Evolutionary conservation across 2,329 filamentous ascomycete genomes (phyloP), one percentile per base, ranked within the genome.

Genomic region (Epichloe elymi): DNA sequence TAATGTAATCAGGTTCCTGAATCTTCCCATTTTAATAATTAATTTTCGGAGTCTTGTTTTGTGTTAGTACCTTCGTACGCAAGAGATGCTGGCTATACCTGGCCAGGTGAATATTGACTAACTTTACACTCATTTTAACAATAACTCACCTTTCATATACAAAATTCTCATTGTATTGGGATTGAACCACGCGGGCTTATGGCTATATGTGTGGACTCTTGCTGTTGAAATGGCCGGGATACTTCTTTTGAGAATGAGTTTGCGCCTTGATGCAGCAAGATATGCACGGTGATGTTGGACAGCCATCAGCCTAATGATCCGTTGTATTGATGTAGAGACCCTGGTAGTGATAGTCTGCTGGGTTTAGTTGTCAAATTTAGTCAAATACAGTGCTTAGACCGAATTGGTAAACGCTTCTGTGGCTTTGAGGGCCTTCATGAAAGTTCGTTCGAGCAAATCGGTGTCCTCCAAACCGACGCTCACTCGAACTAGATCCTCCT

Each of bases 391-490:
- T 26, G 10, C 19, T 15, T 19, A 17, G 17, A 17, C 38, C 5
- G 35, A 36, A 33, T 26, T 36, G 8, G 47, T 14, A 15, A 26
- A 20, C 37, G 33, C 35, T 44, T 56, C 52, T 1, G 76, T 76
- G 4, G 79, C 83, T 51, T 77, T 72, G 54, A 97, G 70, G n/a
- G 91, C 91, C 47, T 65, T 72, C 53, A 74, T 67, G 60, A 97
- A 86, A 17, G 76, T 77, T 14, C 65, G 67, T 35, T 77, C 74
- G 59, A 97, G 67, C 53, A 82, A 77, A 23, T 74, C 70, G 1
- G 81, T 77, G 54, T 93, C 86, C 65, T 98, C 93, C 48, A 98
- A 67, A 0, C 93, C 93, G 49, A 97, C 86, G 61, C 90, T 96
- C 57, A 97, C 80, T 41, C 93, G 78, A 46, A 97, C 76, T 51